Percentiles rank a stretch among this genome's conserved stretches.
Evolutionary conservation across 306 rosid genomes (phyloP).

Genomic region (Cercis canadensis): DNA sequence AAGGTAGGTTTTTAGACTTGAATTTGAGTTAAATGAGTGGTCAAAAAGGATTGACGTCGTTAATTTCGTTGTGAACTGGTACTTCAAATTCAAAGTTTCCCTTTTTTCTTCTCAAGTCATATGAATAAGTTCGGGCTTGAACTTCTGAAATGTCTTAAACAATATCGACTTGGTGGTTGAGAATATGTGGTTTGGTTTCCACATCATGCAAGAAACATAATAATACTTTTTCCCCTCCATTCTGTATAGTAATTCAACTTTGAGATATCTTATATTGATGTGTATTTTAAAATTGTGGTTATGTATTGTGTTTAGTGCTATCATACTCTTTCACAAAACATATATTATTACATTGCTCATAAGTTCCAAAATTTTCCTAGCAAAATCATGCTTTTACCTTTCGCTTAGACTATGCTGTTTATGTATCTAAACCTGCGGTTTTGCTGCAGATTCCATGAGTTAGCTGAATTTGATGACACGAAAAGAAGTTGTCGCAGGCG

Average conservation of each 20-base stretch:
- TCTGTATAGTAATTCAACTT: slow-evolving; percentile 7
- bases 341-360: too few species aligned
- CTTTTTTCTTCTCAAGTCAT: neutral
- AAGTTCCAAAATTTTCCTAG: too few species aligned
- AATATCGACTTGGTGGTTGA: neutral
- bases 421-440: neutral
- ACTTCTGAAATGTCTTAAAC: neutral
- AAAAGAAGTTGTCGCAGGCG: slow-evolving; percentile 78
- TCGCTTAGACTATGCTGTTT: neutral
- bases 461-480: slow-evolving; percentile 67
- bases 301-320: neutral
- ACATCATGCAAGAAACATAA: slow-evolving; percentile 6
- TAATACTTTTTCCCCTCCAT: neutral
- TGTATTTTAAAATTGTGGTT: neutral
- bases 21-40: neutral
- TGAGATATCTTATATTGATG: neutral
- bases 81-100: neutral
- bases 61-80: slow-evolving; percentile 5
- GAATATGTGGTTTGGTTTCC: slow-evolving; percentile 2
- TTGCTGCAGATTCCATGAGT: slow-evolving; percentile 68
- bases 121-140: too few species aligned
- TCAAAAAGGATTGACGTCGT: neutral
- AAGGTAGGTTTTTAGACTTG: neutral
- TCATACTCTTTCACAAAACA: too few species aligned
- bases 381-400: too few species aligned